These are phyloP conservation scores for Vaccinium macrocarpon DNA, from an alignment of 148 eudicot species.

Conservation along the genomic window DNA sequence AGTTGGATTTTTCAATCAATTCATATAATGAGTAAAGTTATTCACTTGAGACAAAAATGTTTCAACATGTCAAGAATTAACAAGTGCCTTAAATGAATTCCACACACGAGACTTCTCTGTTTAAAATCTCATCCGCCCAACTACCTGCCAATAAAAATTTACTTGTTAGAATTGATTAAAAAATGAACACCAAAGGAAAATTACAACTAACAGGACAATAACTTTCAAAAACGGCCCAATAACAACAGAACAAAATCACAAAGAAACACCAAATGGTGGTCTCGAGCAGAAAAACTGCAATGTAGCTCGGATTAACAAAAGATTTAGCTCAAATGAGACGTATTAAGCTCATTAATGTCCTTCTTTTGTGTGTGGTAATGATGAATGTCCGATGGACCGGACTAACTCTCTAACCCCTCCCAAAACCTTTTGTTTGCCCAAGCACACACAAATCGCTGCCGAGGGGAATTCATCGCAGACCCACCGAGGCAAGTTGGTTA, in stretches of 20 bases:
- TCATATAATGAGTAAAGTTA: background rate
- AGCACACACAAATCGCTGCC: too few species aligned
- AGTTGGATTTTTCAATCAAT: background rate
- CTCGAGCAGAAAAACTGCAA: background rate
- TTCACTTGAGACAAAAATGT: background rate
- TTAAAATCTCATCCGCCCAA: background rate
- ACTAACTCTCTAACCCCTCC: too few species aligned
- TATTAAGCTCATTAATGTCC: too few species aligned
- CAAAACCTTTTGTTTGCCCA: too few species aligned
- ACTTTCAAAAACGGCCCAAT: background rate
- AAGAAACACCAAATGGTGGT: background rate
- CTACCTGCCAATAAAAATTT: slow-evolving; percentile 4
- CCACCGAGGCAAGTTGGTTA: too few species aligned
- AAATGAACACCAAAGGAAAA: background rate
- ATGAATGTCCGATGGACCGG: too few species aligned
- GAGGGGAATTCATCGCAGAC: too few species aligned
- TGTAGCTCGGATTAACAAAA: background rate
- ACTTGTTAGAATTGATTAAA: background rate
- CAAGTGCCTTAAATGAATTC: background rate
- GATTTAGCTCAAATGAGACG: background rate
- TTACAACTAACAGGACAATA: background rate
- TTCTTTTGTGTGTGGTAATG: too few species aligned
- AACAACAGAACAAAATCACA: background rate
- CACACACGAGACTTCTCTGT: slow-evolving; percentile 1
- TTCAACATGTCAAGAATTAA: slow-evolving; percentile 4